These are phyloP conservation scores for Pestalotiopsis sp. DNA, from an alignment of 2,329 filamentous ascomycete species.

Conservation along the genomic window DNA sequence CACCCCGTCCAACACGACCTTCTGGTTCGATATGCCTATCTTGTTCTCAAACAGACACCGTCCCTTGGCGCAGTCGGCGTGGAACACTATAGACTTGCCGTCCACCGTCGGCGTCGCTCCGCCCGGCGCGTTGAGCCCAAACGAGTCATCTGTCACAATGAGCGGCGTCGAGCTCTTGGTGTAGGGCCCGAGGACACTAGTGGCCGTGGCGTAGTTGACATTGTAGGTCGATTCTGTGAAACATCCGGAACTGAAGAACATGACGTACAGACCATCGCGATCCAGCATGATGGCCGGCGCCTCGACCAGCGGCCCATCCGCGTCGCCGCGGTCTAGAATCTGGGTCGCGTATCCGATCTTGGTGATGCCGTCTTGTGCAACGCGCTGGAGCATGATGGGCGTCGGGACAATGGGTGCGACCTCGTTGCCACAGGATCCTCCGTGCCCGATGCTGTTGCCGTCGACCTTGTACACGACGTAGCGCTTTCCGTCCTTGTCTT, in stretches of 20 bases:
- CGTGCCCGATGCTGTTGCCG: conserved; percentile 55
- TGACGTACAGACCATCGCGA: conserved; percentile 53
- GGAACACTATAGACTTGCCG: conserved; percentile 37
- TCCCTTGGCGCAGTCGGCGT: conserved; percentile 36
- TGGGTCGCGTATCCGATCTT: conserved; percentile 50
- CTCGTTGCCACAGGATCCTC: conserved; percentile 49
- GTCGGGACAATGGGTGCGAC: conserved; percentile 45
- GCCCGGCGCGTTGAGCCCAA: conserved; percentile 42
- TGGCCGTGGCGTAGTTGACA: conserved; percentile 59
- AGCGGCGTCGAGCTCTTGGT: conserved; percentile 32
- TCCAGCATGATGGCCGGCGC: conserved; percentile 58
- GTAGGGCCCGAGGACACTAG: conserved; percentile 40
- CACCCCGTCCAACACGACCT: conserved; percentile 21
- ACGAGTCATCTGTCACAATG: conserved; percentile 38
- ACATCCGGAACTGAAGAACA: conserved; percentile 67
- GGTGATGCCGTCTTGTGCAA: conserved; percentile 54
- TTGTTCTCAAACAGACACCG: conserved; percentile 40
- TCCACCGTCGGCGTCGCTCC: conserved; percentile 38
- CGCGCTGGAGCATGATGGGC: conserved; percentile 59
- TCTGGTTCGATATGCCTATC: conserved; percentile 24
- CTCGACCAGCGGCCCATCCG: conserved; percentile 61
- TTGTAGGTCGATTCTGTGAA: conserved; percentile 58
- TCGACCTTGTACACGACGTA: conserved; percentile 71
- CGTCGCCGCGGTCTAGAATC: conserved; percentile 46
- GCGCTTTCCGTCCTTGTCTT: conserved; percentile 53